These are phyloP conservation scores for Diaporthe ampelina DNA, from an alignment of 2,329 filamentous ascomycete genomes.

Conservation along the genomic window DNA sequence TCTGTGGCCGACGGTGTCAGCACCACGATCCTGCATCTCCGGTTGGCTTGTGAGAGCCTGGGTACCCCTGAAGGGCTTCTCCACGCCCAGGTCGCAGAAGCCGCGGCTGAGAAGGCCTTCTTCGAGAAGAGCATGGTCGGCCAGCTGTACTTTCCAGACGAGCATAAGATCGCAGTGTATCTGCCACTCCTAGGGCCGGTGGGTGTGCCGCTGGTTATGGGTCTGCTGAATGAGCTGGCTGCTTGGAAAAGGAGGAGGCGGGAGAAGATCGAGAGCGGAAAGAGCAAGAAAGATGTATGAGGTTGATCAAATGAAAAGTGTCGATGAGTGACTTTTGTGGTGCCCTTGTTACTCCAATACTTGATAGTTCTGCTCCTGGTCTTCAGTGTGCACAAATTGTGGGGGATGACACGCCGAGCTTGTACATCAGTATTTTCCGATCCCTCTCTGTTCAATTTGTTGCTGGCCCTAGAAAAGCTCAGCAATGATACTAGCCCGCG, in stretches of 20 bases:
- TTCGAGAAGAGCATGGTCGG: slow-evolving; percentile 99
- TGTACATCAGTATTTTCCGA: neutral
- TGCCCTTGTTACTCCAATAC: neutral
- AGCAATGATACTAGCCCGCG: neutral
- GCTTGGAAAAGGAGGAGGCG: slow-evolving; percentile 66
- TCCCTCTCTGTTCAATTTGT: neutral
- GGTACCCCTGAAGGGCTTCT: slow-evolving; percentile 77
- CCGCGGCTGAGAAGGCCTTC: slow-evolving; percentile 92
- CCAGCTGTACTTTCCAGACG: slow-evolving; percentile 97
- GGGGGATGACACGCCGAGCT: too few relatives aligned
- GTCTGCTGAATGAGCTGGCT: slow-evolving; percentile 84
- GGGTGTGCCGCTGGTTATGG: slow-evolving; percentile 89
- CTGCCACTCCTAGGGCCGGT: slow-evolving; percentile 91
- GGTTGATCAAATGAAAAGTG: neutral
- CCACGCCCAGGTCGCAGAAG: slow-evolving; percentile 87
- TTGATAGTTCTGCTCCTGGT: neutral
- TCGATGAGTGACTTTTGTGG: neutral
- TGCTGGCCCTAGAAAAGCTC: too few relatives aligned
- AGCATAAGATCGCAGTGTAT: slow-evolving; percentile 98
- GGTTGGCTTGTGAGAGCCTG: slow-evolving; percentile 81
- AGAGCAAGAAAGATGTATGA: slow-evolving; percentile 50
- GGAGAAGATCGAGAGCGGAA: slow-evolving; percentile 55
- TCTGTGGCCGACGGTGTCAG: slow-evolving; percentile 89
- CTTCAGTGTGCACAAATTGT: neutral
- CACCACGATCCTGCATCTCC: slow-evolving; percentile 82